phyloP scores from a whole-genome alignment of 495 filamentous ascomycete genomes.

The Parachaetomium inaequale region DNA sequence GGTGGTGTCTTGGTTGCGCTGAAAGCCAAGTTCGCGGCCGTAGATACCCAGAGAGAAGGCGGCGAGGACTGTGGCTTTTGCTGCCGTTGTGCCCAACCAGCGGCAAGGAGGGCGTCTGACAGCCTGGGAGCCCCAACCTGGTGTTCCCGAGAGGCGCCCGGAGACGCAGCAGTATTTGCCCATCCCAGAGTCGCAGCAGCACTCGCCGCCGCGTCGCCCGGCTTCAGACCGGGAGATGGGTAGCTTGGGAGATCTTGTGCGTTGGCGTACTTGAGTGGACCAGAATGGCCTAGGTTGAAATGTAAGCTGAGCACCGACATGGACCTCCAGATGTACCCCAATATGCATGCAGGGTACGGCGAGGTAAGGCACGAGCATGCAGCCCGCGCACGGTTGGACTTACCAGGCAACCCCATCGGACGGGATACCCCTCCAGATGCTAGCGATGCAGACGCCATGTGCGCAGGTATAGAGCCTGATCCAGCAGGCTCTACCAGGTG shows the following conservation, averaged over 20 bases:
- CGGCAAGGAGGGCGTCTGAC: slow-evolving; percentile 69
- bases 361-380: neutral
- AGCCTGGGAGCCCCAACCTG: slow-evolving; percentile 58
- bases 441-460: slow-evolving; percentile 6
- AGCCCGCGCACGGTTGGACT: neutral
- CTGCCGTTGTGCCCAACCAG: slow-evolving; percentile 56
- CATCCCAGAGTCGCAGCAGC: slow-evolving; percentile 72
- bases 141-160: slow-evolving; percentile 36
- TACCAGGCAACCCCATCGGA: slow-evolving; percentile 6
- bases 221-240: slow-evolving; percentile 59
- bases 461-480: neutral
- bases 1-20: slow-evolving; percentile 24
- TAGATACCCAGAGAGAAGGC: slow-evolving; percentile 51
- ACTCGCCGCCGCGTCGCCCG: slow-evolving; percentile 63
- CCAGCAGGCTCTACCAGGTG: neutral
- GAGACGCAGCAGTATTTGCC: slow-evolving; percentile 40
- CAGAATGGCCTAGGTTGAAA: slow-evolving; percentile 37
- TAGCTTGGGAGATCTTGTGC: slow-evolving; percentile 64
- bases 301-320: slow-evolving; percentile 21
- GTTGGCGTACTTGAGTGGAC: slow-evolving; percentile 63
- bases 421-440: slow-evolving; percentile 2
- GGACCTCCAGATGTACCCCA: neutral
- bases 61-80: slow-evolving; percentile 37
- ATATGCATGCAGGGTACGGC: slow-evolving; percentile 3
- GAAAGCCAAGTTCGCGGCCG: slow-evolving; percentile 58